phyloP scores from a whole-genome alignment of 148 eudicot species.

The Selenicereus undatus region DNA sequence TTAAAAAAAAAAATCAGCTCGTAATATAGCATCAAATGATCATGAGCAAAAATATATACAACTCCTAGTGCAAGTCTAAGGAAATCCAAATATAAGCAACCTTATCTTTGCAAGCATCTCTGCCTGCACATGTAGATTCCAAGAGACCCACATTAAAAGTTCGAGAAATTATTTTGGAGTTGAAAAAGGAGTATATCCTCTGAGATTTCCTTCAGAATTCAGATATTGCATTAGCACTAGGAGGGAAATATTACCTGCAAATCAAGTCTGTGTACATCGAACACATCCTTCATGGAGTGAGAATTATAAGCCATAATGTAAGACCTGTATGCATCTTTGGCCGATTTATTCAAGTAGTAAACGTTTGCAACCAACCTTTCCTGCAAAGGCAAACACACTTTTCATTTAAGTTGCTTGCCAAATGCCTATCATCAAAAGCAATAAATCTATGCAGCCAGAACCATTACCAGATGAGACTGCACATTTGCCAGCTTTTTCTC shows the following conservation, averaged over 20 bases:
- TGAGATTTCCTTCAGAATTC: too few relatives aligned
- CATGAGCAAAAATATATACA: neutral
- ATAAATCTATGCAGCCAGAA: conserved; percentile 3
- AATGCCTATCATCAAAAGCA: neutral
- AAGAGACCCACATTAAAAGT: neutral
- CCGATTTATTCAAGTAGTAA: conserved; percentile 80
- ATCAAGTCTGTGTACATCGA: conserved; percentile 79
- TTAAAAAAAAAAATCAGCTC: neutral
- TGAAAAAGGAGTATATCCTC: neutral
- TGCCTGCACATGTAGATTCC: too few relatives aligned
- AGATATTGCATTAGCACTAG: too few relatives aligned
- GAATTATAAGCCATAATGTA: conserved; percentile 80
- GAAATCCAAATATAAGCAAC: too few relatives aligned
- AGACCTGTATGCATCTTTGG: conserved; percentile 86
- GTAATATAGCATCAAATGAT: neutral
- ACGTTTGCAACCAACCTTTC: conserved; percentile 64
- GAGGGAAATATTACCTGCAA: conserved; percentile 50
- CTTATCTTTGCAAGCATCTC: too few relatives aligned
- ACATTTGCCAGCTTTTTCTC: conserved; percentile 63
- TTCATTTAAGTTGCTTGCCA: neutral
- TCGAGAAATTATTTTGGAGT: neutral
- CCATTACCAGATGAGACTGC: conserved; percentile 73
- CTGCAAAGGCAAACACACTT: conserved; percentile 36
- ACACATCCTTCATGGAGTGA: conserved; percentile 93
- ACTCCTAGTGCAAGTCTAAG: too few relatives aligned